phyloP scores from a whole-genome alignment of 139 green algal species.

The Chlorella sp. region DNA sequence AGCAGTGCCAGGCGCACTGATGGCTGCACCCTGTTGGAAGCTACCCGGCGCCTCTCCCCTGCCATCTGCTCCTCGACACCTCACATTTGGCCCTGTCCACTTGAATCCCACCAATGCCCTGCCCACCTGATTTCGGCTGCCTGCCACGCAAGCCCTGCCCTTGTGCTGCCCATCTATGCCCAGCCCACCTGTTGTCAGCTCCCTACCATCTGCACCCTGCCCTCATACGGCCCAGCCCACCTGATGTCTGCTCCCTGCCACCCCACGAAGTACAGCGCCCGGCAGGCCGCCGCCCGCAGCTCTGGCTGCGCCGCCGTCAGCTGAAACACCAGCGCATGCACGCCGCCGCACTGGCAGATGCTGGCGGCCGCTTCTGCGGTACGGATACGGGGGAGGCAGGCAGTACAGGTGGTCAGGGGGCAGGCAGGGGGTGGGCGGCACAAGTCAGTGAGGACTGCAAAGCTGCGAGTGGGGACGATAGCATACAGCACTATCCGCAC shows the following conservation, averaged over 20 bases:
- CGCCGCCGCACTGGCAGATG: conserved; percentile 21
- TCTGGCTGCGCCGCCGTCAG: not conserved
- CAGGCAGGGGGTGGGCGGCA: not conserved
- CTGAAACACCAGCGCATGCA: not conserved
- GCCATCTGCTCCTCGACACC: no score
- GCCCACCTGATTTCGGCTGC: no score
- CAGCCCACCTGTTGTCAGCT: no score
- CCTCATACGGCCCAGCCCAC: not conserved
- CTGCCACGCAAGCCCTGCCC: no score
- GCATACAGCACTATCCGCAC: no score
- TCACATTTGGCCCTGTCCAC: no score
- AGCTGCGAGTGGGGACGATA: not conserved
- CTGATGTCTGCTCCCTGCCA: not conserved
- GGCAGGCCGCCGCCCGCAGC: conserved; percentile 5
- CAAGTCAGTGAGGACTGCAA: not conserved
- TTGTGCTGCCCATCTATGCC: no score
- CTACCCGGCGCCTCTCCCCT: no score
- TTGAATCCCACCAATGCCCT: not conserved
- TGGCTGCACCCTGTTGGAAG: no score
- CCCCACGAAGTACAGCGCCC: conserved; percentile 2
- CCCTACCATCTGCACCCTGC: not conserved
- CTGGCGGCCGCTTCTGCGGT: not conserved
- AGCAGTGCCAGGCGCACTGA: no score
- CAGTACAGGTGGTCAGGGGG: not conserved
- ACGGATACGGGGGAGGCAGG: not conserved